Evolutionary conservation across 1,284 basidiomycete species (phyloP).

Genomic region (Naganishia cerealis): DNA sequence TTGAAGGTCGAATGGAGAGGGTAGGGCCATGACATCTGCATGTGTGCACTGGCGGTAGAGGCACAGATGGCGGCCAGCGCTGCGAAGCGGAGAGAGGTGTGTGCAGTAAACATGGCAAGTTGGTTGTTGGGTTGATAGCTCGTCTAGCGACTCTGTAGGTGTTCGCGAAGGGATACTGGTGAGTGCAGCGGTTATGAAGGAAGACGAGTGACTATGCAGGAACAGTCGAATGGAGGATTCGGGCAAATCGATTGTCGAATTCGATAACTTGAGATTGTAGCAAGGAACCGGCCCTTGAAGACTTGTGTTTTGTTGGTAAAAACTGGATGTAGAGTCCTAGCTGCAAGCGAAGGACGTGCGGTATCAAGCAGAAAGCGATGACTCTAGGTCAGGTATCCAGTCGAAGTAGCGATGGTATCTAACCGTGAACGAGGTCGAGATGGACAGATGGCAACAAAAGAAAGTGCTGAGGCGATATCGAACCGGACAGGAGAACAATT

Average conservation of each 20-base stretch:
- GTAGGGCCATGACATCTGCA: constrained; percentile 47
- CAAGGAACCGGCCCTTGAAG: neutral
- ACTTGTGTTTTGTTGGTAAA: neutral
- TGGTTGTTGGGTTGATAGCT: constrained; percentile 2
- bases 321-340: neutral
- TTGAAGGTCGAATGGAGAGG: constrained; percentile 46
- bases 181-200: neutral
- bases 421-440: neutral
- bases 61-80: constrained; percentile 16
- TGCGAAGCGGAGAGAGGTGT: constrained; percentile 7
- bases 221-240: neutral
- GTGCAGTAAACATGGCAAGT: constrained; percentile 10
- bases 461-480: constrained; percentile 6
- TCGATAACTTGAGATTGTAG: neutral
- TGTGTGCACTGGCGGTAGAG: constrained; percentile 43
- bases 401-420: neutral
- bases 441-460: constrained; percentile 4
- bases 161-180: neutral
- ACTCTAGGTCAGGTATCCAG: constrained; percentile 1
- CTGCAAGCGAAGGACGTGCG: neutral
- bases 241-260: neutral
- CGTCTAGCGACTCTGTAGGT: neutral
- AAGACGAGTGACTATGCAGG: neutral
- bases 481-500: no score
- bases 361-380: neutral